Evolutionary conservation across 305 asterid species (phyloP), one percentile per base, ranked within the genome.

Genomic region (Plantago coronopus): DNA sequence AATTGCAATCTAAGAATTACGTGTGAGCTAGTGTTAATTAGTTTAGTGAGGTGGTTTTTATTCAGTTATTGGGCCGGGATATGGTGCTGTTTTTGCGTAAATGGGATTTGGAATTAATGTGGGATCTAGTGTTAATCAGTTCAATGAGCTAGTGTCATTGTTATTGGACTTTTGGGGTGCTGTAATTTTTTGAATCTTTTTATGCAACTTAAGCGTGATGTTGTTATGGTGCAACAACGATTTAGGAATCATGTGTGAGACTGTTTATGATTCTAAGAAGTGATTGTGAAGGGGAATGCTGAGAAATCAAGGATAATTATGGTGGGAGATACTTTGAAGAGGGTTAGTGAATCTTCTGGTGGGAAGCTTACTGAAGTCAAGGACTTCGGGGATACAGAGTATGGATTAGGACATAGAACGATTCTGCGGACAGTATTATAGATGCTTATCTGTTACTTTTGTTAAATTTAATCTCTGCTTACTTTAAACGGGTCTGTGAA

Each of bases 311-410:
- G 97, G 72, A 87, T 87, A 65, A 70, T 93, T 61, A 84, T 93
- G 99, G 97, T 93, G 40, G 98, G 98, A 7, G 99, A 93, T 73
- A 80, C 95, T 48, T 69, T 93, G 86, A 93, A 87, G 82, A 93
- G 83, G 79, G 91, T 85, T 6, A 67, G 96, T 68, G 83, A 74
- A 64, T 73, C 94, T 45, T 78, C 93, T 48, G 81, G 68, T 59
- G 89, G 79, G 72, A 81, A 66, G 72, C 95, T 87, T 69, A 64
- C 78, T 62, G 87, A 81, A 84, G 85, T 89, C 78, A 76, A 73
- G 79, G 94, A 87, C 81, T 77, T 79, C 61, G 78, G 88, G 25
- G 95, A 85, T 78, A 71, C 83, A 69, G 91, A 87, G 99, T 93
- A 87, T 58, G 93, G 42, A n/a, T 55, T 70, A 46, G 50, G 13